Evolutionary conservation across 208 protist genomes (phyloP).

Genomic region (Eutreptiella sp.): DNA sequence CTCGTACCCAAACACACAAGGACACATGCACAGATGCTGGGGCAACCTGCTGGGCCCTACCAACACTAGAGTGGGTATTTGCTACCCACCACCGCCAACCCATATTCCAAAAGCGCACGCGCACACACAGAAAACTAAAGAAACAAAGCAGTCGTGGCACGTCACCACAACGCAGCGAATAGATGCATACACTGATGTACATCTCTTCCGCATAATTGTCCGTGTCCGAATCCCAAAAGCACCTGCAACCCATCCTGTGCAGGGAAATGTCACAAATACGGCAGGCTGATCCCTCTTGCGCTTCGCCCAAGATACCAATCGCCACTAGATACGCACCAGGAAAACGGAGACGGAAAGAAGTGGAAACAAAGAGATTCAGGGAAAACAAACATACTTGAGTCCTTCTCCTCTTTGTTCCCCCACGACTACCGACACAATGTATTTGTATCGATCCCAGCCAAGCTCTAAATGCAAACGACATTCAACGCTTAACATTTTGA

Average conservation of each 20-base stretch:
- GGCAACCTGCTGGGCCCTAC: no score
- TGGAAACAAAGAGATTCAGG: no score
- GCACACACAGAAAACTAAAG: not conserved
- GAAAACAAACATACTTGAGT: slow-evolving; percentile 52
- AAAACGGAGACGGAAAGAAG: no score
- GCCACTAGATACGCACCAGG: no score
- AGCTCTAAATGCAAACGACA: no score
- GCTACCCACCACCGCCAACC: not conserved
- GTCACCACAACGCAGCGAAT: no score
- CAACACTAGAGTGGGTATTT: no score
- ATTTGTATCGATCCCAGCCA: slow-evolving; percentile 83
- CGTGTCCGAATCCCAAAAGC: slow-evolving; percentile 91
- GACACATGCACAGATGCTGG: slow-evolving; percentile 35
- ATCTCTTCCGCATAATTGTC: slow-evolving; percentile 84
- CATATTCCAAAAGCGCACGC: not conserved
- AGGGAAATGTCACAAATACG: no score
- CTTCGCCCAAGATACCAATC: no score
- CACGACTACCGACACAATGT: slow-evolving; percentile 85
- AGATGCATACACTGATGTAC: slow-evolving; percentile 70
- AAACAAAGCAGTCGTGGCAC: no score
- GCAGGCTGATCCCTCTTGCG: no score
- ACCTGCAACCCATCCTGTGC: slow-evolving; percentile 68
- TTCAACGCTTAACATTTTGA: no score
- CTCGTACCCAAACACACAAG: not conserved
- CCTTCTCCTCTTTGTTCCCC: slow-evolving; percentile 81